Conservation (phyloP, 306 rosid genomes). For the Alnus rubra region DNA sequence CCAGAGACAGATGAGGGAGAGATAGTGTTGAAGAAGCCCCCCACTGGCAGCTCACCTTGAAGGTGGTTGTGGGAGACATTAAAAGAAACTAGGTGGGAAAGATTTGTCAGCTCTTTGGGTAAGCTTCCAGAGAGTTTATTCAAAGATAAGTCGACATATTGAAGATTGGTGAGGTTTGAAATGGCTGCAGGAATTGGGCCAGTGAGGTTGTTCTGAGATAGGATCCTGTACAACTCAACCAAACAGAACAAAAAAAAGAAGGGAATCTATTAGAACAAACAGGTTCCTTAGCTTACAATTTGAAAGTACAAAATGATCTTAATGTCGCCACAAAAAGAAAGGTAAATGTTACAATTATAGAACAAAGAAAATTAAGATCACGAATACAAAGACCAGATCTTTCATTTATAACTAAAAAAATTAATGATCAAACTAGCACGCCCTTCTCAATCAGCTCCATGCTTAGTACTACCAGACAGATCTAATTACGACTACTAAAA, state of each 20-base stretch:
- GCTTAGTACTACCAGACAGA: not conserved
- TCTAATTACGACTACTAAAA: not conserved
- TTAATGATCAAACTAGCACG: not conserved
- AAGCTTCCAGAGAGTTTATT: conserved; percentile 80
- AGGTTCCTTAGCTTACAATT: conserved; percentile 3
- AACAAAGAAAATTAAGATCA: not conserved
- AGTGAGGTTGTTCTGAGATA: conserved; percentile 76
- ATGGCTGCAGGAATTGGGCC: conserved; percentile 74
- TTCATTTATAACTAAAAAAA: not conserved
- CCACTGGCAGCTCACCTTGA: conserved; percentile 91
- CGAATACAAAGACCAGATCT: not conserved
- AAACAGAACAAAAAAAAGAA: conserved; percentile 23
- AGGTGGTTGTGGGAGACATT: conserved; percentile 81
- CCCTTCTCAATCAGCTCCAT: not conserved
- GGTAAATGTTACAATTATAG: not conserved
- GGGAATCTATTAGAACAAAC: conserved; percentile 16
- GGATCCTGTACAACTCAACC: conserved; percentile 56
- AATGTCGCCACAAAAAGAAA: not conserved
- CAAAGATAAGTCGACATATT: conserved; percentile 73
- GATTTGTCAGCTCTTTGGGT: conserved; percentile 89
- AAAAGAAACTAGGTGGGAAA: conserved; percentile 71
- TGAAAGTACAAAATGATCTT: conserved; percentile 9
- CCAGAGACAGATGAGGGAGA: conserved; percentile 69
- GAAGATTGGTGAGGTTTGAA: conserved; percentile 75
- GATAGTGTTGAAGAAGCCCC: conserved; percentile 93